Evolutionary conservation across 305 asterid species (phyloP), one percentile per base, ranked within the genome.

Genomic region (Fraxinus paxiana): DNA sequence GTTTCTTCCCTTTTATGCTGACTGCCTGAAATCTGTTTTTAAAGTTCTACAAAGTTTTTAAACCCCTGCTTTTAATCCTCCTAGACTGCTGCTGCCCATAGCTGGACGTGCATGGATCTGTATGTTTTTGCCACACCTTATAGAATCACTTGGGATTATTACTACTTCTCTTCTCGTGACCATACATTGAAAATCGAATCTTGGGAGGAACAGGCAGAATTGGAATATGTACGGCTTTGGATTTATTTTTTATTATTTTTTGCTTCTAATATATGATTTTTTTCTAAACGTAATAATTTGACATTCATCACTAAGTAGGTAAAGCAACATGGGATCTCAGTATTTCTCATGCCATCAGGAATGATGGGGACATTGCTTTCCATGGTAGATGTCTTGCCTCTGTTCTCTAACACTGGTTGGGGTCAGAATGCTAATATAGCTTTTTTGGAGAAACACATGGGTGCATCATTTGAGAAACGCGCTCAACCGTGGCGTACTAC

Each of bases 331-430:
- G 98, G 98, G 26, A 81, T 96, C 85, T 94, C 99, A 0, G 97
- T 96, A 73, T 96, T 96, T 86, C 98, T 96, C 84, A 94, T 96
- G 99, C 99, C 98, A 18, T 96, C 99, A 7, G 99, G 99, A 85
- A 96, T 96, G 99, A 94, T 96, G 24, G 99, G 99, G 78, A 96
- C 99, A n/a, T 84, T 96, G 84, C 92, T 94, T 80, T 94, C 99
- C 79, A 69, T 96, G 90, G 92, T 96, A 61, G 99, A 96, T 85
- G 97, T 96, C 70, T 87, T 96, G 89, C 99, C 99, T 10, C 87
- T 96, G 71, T 96, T 96, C 86, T 92, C 99, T 51, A 93, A 96
- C 87, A 94, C 98, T 15, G 97, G 82, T 63, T 96, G 98, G 98
- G 99, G 99, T 12, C 97, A 96, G 91, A 92, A 90, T 90, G 93